Base-by-base conservation (phyloP, 2,329 filamentous ascomycete genomes). In the Arthrobotrys megalospora region DNA sequence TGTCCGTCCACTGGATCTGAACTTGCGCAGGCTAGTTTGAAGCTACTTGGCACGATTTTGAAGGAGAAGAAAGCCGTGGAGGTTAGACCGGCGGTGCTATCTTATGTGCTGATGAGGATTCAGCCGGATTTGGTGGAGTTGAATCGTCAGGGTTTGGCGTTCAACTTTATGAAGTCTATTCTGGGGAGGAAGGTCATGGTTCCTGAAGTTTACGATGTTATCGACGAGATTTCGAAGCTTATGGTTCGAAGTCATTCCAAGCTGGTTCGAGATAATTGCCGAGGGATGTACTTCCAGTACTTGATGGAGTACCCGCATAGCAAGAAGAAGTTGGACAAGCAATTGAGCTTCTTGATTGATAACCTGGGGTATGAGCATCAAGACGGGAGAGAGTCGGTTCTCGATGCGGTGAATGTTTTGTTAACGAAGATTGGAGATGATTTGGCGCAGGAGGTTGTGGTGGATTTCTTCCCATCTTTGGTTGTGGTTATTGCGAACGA, bases 191-290 rank as follows among this genome's bases (percentile, higher is more conserved):
- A 92, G 83, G 88, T 98, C 50, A 89, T 97, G 82, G 94, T 96
- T 6, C 91, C 94, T 0, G 89, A 92, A 48, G 91, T 99, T 34
- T 99, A 99, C 83, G 95, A 98, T 82, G 91, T 92, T 7, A 89
- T 97, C 80, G 96, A 99, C 83, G 91, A 94, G 82, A 91, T 97
- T 34, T 93, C 93, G 55, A 91, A 89, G 2, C 92, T 97, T 83
- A 98, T 98, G 94, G 92, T 99, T 71, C 97, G 92, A 52, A 98
- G 98, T 83, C 93, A 97, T 80, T 94, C 96, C 81, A 92, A 92
- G 81, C 91, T 92, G 80, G 95, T 95, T 1, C 90, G 96, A 65
- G 93, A 97, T 83, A 87, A 97, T 43, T 94, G 95, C 12, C 89
- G 96, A 71, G 93, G 93, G 19, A 92, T 93, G 12, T 99, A 96